These are phyloP conservation scores for Phytomonas sp. DNA, from an alignment of 208 protist genomes.

Conservation along the genomic window DNA sequence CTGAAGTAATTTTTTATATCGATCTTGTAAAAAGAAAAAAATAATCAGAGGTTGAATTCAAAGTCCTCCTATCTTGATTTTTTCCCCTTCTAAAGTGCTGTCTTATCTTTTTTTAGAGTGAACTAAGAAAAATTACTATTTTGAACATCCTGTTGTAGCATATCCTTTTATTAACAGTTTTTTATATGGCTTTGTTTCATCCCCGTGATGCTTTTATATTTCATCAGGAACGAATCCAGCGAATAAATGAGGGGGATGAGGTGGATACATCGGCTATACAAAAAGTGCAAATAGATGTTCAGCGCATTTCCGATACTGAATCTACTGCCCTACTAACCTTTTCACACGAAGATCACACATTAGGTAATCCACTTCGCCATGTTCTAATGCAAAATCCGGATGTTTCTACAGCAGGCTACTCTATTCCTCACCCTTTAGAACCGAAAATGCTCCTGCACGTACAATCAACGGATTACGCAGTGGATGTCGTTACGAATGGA, in stretches of 20 bases:
- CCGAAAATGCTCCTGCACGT: constrained; percentile 91
- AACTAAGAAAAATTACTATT: not conserved
- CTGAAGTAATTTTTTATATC: not conserved
- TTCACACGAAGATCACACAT: constrained; percentile 88
- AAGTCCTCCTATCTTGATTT: not conserved
- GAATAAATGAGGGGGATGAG: constrained; percentile 84
- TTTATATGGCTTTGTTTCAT: constrained; percentile 49
- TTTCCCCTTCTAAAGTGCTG: not conserved
- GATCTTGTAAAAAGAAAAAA: not conserved
- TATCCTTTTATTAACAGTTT: not conserved
- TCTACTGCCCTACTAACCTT: constrained; percentile 77
- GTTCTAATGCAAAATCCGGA: constrained; percentile 89
- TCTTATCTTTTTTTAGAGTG: not conserved
- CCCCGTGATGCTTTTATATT: constrained; percentile 80
- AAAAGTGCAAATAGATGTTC: constrained; percentile 82
- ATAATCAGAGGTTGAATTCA: not conserved
- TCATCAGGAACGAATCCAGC: constrained; percentile 82
- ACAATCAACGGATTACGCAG: constrained; percentile 82
- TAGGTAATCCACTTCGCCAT: constrained; percentile 89
- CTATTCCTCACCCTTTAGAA: constrained; percentile 92
- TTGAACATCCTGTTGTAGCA: not conserved
- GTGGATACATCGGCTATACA: constrained; percentile 87
- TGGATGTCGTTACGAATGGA: constrained; percentile 71
- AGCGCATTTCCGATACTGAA: constrained; percentile 67
- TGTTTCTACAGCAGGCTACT: constrained; percentile 84